Base-by-base conservation (phyloP, 495 filamentous ascomycete genomes). In the Hypoxylon trugodes region DNA sequence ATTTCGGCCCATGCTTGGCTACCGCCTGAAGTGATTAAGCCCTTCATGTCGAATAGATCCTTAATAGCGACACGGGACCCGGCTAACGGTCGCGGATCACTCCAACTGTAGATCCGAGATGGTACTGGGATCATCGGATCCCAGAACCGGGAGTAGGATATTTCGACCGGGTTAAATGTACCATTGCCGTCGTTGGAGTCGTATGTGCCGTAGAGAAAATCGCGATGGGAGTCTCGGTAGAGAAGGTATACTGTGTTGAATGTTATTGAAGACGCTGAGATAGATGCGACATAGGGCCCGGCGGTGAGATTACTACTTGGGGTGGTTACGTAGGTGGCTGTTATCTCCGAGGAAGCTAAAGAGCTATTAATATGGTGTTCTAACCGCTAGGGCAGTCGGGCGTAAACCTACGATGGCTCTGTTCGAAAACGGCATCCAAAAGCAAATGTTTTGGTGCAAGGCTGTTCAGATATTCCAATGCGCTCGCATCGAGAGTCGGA, bases 31-130 rank as follows among this genome's bases (percentile, higher is more conserved):
- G 82, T 86, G 26, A 76, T 68, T 0, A 84, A 63, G 7, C 83
- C 84, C 9, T 76, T 75, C 25, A 86, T 65, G 52, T 86, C 78
- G 63, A 77, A 84, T 19, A 85, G 77, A 45, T 85, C 84, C 57
- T 87, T 87, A 60, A 85, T 71, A 0, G 77, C 82, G 5, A 83
- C 68, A 1, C 83, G 74, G 12, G 22, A 43, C 5, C 68, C 68
- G 2, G 68, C 68, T 13, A 71, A 36, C 8, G 68, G 65, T 12
- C 65, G 45, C 1, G 64, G 3, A 36, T 70, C 68, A 12, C 46
- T 40, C 64, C 68, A 68, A 54, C 58, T 62, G 36, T 83, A 82
- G 0, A 84, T 74, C 1, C 80, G 71, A 2, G 78, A 81, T 0
- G 81, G 80, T 0, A 83, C 80, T 0, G 75, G 66, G 40, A 69